Percentiles rank a stretch among this genome's conserved stretches.
Evolutionary conservation across 768 basidiomycete species (phyloP).

Genomic region (Rossbeevera mucosa): DNA sequence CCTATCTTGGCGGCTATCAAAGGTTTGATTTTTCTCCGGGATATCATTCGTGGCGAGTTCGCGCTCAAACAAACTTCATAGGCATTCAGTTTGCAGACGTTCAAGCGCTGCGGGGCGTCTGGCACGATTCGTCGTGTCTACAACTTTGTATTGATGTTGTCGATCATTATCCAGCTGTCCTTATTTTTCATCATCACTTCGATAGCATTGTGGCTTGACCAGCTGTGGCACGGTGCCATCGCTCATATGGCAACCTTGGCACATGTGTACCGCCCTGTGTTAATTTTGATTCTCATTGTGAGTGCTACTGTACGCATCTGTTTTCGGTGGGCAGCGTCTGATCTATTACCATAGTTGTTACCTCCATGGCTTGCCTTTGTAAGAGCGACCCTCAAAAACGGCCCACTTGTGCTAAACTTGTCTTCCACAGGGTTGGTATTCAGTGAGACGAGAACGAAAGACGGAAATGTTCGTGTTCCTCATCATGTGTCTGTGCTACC

Average conservation of each 20-base stretch:
- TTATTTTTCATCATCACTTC: conserved; percentile 72
- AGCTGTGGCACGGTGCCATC: conserved; percentile 62
- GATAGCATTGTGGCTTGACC: conserved; percentile 74
- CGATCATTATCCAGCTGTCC: conserved; percentile 70
- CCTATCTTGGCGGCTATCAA: conserved; percentile 70
- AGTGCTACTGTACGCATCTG: conserved; percentile 26
- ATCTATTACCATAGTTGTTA: conserved; percentile 41
- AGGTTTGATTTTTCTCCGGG: conserved; percentile 39
- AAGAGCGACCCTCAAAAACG: conserved; percentile 12
- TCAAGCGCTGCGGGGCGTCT: conserved; percentile 80
- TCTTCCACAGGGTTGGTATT: conserved; percentile 62
- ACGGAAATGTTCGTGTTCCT: conserved; percentile 62
- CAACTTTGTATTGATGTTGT: conserved; percentile 64
- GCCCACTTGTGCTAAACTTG: neutral
- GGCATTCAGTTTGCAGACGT: conserved; percentile 84
- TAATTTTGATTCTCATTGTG: conserved; percentile 57
- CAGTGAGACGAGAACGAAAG: conserved; percentile 62
- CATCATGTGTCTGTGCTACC: conserved; percentile 52
- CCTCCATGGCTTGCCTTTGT: conserved; percentile 67
- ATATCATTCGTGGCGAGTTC: neutral
- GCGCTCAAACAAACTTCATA: conserved; percentile 19
- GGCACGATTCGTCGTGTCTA: conserved; percentile 69
- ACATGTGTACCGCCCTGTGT: conserved; percentile 49
- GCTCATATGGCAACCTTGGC: conserved; percentile 46
- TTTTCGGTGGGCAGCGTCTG: neutral